Conservation (phyloP, 2,329 filamentous ascomycete genomes). For the Epichloe elymi region DNA sequence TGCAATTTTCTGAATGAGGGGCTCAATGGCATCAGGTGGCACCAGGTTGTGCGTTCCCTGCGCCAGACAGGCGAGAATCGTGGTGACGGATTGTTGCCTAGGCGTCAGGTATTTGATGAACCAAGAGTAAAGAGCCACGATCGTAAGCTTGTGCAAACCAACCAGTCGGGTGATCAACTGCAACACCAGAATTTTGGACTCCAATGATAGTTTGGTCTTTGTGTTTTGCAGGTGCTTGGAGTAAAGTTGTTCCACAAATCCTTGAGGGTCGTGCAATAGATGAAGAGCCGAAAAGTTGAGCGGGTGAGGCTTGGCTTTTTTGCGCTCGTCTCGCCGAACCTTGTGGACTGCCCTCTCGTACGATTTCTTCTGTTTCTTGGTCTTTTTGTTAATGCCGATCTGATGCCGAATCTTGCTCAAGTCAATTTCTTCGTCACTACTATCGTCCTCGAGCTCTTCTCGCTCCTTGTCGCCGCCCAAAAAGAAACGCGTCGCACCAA, state of each 20-base stretch:
- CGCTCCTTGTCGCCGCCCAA: constrained; percentile 90
- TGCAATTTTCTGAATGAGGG: constrained; percentile 85
- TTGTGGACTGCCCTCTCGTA: constrained; percentile 72
- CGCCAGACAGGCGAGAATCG: constrained; percentile 81
- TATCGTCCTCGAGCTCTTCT: constrained; percentile 83
- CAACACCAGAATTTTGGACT: constrained; percentile 79
- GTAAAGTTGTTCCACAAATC: constrained; percentile 82
- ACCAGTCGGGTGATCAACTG: constrained; percentile 85
- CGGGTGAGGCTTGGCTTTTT: constrained; percentile 75
- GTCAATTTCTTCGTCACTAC: constrained; percentile 67
- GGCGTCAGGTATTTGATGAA: constrained; percentile 88
- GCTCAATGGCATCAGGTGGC: constrained; percentile 83
- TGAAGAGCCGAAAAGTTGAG: constrained; percentile 96
- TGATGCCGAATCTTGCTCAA: constrained; percentile 74
- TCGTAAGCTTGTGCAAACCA: constrained; percentile 80
- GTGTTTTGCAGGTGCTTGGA: constrained; percentile 80
- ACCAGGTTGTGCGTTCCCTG: constrained; percentile 86
- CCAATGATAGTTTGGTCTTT: constrained; percentile 72
- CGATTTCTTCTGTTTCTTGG: constrained; percentile 68
- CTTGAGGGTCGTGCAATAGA: constrained; percentile 84
- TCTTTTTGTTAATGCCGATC: constrained; percentile 90
- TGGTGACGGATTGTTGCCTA: constrained; percentile 78
- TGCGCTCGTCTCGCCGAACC: constrained; percentile 70
- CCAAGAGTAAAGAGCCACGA: constrained; percentile 89
- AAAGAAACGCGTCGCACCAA: constrained; percentile 91